Evolutionary conservation across 305 asterid genomes (phyloP).

Genomic region (Fraxinus dipetala): DNA sequence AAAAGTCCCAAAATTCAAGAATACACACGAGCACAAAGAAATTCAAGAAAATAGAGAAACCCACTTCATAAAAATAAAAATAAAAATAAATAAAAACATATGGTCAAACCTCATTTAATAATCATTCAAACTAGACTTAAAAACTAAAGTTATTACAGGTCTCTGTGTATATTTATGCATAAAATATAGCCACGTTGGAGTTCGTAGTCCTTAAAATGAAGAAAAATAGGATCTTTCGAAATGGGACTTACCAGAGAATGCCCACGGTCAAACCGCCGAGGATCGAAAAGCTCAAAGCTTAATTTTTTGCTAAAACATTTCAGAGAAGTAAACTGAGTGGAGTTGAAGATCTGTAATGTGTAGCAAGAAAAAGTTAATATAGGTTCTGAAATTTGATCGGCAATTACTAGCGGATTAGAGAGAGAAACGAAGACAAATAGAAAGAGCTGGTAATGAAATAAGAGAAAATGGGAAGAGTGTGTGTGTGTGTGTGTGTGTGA

Average conservation of each 20-base stretch:
- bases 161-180: slow-evolving; percentile 3
- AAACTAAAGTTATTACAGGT: slow-evolving; percentile 1
- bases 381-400: slow-evolving; percentile 46
- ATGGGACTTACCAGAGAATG: slow-evolving; percentile 38
- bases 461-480: neutral
- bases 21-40: neutral
- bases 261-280: slow-evolving; percentile 30
- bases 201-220: slow-evolving; percentile 15
- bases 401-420: slow-evolving; percentile 18
- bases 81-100: slow-evolving; percentile 12
- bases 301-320: slow-evolving; percentile 14
- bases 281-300: slow-evolving; percentile 22
- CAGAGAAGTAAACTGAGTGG: neutral
- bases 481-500: neutral
- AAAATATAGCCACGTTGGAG: slow-evolving; percentile 24
- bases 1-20: slow-evolving; percentile 29
- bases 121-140: slow-evolving; percentile 21
- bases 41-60: slow-evolving; percentile 21
- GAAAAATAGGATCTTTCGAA: neutral
- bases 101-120: slow-evolving; percentile 30
- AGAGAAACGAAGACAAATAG: slow-evolving; percentile 26
- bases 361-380: slow-evolving; percentile 10
- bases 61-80: slow-evolving; percentile 18
- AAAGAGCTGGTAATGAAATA: slow-evolving; percentile 9
- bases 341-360: slow-evolving; percentile 38